These are phyloP conservation scores for Suhomyces pyralidae DNA, from an alignment of 805 yeast species.

Conservation along the genomic window DNA sequence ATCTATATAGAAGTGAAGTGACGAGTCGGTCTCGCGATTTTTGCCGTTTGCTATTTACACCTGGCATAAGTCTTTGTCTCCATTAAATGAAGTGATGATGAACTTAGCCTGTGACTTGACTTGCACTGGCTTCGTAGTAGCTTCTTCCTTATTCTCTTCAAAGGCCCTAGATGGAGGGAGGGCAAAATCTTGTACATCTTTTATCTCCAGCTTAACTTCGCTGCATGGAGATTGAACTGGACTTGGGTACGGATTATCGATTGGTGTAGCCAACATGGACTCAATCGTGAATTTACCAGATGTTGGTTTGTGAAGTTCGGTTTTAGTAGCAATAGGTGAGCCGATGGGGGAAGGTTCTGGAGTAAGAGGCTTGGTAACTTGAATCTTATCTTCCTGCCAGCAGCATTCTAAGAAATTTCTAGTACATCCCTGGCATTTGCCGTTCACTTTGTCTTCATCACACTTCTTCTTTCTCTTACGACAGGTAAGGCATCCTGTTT, in stretches of 20 bases:
- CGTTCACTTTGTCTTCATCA: slow-evolving; percentile 45
- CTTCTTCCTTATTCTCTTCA: not conserved
- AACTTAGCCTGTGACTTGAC: slow-evolving; percentile 16
- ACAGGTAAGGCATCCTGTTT: slow-evolving; percentile 60
- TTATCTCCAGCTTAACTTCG: slow-evolving; percentile 14
- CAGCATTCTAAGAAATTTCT: slow-evolving; percentile 44
- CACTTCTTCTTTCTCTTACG: slow-evolving; percentile 64
- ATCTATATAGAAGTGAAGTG: not conserved
- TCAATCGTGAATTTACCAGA: slow-evolving; percentile 10
- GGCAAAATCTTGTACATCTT: slow-evolving; percentile 15
- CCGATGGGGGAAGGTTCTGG: slow-evolving; percentile 6
- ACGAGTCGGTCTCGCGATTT: not conserved
- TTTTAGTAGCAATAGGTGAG: not conserved
- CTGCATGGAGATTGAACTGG: slow-evolving; percentile 28
- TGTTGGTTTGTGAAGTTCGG: not conserved
- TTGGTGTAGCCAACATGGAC: slow-evolving; percentile 12
- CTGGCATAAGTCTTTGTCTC: slow-evolving; percentile 25
- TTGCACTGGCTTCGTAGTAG: not conserved
- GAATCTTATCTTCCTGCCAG: slow-evolving; percentile 31
- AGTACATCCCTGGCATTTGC: slow-evolving; percentile 45
- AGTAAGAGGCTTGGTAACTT: slow-evolving; percentile 1
- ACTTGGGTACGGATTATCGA: slow-evolving; percentile 30
- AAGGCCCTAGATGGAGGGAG: slow-evolving; percentile 14
- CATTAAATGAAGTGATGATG: slow-evolving; percentile 34
- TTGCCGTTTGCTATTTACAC: slow-evolving; percentile 6